Base-by-base conservation (phyloP, 2,329 filamentous ascomycete genomes). In the Endoconidiophora polonica region DNA sequence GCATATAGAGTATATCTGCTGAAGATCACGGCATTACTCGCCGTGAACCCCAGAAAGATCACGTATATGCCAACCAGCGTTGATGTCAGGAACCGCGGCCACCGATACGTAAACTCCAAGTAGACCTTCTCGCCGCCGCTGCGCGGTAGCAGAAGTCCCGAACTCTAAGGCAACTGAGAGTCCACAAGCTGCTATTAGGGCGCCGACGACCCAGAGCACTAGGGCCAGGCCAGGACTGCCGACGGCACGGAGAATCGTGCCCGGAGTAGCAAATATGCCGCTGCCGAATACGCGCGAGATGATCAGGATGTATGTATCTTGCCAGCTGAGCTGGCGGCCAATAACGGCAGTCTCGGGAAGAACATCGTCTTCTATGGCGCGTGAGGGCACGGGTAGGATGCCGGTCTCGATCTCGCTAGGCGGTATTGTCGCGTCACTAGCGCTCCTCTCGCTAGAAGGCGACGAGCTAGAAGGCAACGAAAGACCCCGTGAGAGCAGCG, bases 201-300 rank as follows among this genome's bases (percentile, higher is more conserved):
- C 76, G 1, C 80, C 81, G 0, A 76, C 61, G 0, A 80, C 50
- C 81, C 81, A 85, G 2, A 85, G 61, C 1, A 71, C 55, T 1
- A 85, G 61, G 0, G 77, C 71, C 2, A 84, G 62, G 0, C 79
- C 80, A 0, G 80, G 68, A 50, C 79, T 85, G 1, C 82, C 82
- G 2, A 78, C 76, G 0, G 76, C 72, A 37, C 75, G 71, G 2
- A 83, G 68, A 46, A 86, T 82, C 3, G 78, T 71, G 0, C 77
- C 80, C 0, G 79, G 81, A 0, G 79, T 83, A 0, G 81, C 79
- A 57, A 85, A 86, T 55, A 86, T 83, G 23, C 80, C 81, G 57
- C 72, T 79, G 10, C 80, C 80, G 26, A 84, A 77, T 4, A 84
- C 77, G 10, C 79, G 71, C 1, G 77, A 81, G 23, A 83, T 77